Conservation (phyloP, 2,329 filamentous ascomycete genomes). For the Aspergillus sp. region DNA sequence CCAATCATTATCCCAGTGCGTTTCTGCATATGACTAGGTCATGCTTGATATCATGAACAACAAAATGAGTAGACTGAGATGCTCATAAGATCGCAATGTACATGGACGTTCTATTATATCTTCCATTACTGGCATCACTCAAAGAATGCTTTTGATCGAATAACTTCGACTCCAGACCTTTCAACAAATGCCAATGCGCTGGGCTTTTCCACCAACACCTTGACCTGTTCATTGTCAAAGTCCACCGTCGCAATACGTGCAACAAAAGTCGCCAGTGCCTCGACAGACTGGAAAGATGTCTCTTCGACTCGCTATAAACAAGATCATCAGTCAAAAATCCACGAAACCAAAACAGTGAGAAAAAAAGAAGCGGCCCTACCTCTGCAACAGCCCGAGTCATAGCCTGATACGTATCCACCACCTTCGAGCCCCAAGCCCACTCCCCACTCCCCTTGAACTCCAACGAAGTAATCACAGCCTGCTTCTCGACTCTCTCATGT, state of each 20-base stretch:
- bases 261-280: conserved; percentile 46
- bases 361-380: conserved; percentile 20
- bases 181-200: conserved; percentile 48
- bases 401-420: conserved; percentile 35
- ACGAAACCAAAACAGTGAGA: conserved; percentile 2
- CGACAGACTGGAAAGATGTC: conserved; percentile 47
- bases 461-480: conserved; percentile 41
- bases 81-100: too few species aligned
- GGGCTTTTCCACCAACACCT: conserved; percentile 46
- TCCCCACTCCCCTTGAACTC: conserved; percentile 30
- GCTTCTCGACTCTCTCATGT: conserved; percentile 48
- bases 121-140: conserved; percentile 9
- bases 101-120: not conserved
- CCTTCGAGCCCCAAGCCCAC: conserved; percentile 25
- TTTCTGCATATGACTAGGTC: too few species aligned
- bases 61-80: too few species aligned
- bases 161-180: conserved; percentile 46
- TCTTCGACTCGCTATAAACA: conserved; percentile 38
- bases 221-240: conserved; percentile 42
- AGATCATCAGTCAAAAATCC: conserved; percentile 7
- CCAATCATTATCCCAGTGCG: too few species aligned
- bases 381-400: conserved; percentile 35
- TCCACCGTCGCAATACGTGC: conserved; percentile 42
- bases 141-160: conserved; percentile 42
- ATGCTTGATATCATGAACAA: too few species aligned